These are phyloP conservation scores for Globisporangium carolinianum DNA, from an alignment of 352 stramenopile genomes.

Conservation along the genomic window DNA sequence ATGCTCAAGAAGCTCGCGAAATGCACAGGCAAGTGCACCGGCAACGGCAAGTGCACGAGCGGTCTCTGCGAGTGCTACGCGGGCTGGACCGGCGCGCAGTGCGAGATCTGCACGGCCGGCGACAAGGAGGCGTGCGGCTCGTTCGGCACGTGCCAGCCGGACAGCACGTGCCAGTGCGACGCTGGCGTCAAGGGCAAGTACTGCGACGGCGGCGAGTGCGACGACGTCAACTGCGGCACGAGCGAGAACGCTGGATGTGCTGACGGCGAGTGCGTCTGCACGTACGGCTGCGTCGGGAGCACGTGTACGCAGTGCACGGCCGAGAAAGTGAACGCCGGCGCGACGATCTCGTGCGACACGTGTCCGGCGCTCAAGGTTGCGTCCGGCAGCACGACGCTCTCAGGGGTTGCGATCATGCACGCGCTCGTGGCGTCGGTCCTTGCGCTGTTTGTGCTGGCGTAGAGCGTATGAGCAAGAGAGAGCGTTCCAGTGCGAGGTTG, in stretches of 20 bases:
- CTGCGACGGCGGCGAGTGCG: conserved; percentile 43
- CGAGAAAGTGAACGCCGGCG: conserved; percentile 23
- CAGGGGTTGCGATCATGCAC: not conserved
- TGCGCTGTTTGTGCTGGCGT: conserved; percentile 8
- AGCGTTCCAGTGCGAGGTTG: too few species aligned
- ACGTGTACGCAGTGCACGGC: conserved; percentile 36
- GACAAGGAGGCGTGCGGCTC: conserved; percentile 46
- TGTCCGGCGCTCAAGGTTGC: conserved; percentile 4
- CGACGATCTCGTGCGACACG: conserved; percentile 32
- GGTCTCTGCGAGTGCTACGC: conserved; percentile 47
- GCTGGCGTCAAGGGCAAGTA: conserved; percentile 37
- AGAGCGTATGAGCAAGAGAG: not conserved
- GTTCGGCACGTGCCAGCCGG: conserved; percentile 38
- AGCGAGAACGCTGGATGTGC: conserved; percentile 46
- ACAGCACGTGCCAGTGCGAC: conserved; percentile 58
- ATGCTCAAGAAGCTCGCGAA: conserved; percentile 32
- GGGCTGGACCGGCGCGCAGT: conserved; percentile 61
- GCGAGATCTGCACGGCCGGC: conserved; percentile 46
- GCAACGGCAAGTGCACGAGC: conserved; percentile 40
- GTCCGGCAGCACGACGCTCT: not conserved
- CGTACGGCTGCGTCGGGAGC: conserved; percentile 42
- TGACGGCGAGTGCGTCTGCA: conserved; percentile 45
- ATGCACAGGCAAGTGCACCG: conserved; percentile 32
- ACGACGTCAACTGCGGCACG: conserved; percentile 38
- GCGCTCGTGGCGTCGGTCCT: conserved; percentile 1